Base-by-base conservation (phyloP, 2,329 filamentous ascomycete species). In the Raffaelea deltoideospora region DNA sequence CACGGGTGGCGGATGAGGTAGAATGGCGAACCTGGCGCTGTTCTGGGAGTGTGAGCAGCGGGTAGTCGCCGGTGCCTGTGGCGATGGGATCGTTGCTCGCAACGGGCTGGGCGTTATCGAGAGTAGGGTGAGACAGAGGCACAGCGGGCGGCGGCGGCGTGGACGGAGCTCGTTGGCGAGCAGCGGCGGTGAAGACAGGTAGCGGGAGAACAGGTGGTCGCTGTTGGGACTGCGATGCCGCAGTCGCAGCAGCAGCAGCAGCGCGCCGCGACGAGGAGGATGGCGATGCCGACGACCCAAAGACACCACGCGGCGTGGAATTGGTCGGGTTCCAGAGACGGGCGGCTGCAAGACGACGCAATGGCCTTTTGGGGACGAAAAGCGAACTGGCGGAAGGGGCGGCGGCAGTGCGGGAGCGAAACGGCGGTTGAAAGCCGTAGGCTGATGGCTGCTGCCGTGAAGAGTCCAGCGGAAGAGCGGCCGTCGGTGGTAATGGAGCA, bases 261-360 rank as follows among this genome's bases (percentile, higher is more conserved):
- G 31, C 27, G 8, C n/a, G n/a, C n/a, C n/a, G n/a, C n/a, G n/a
- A n/a, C n/a, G n/a, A n/a, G n/a, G n/a, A n/a, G n/a, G n/a, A n/a
- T n/a, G n/a, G n/a, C n/a, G n/a, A n/a, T n/a, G n/a, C n/a, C n/a
- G n/a, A n/a, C n/a, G n/a, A n/a, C n/a, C n/a, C n/a, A n/a, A n/a
- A n/a, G n/a, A n/a, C n/a, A n/a, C n/a, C n/a, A n/a, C n/a, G 60
- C 31, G 68, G 69, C 3, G 69, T 73, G 20, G 68, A 74, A 49
- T 74, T 74, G 40, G 67, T 67, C 19, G 70, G 70, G 47, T 74
- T 74, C 70, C 70, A 74, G 44, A 74, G 65, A 26, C 68, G 66
- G 32, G 64, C 62, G 18, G 65, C 58, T 5, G 61, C 58, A 22
- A 61, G 55, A 22, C 57, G 60, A 36, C 54, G 58, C 33, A 58